Conservation (phyloP, 2,329 filamentous ascomycete species). For the Aureobasidium pullulans region DNA sequence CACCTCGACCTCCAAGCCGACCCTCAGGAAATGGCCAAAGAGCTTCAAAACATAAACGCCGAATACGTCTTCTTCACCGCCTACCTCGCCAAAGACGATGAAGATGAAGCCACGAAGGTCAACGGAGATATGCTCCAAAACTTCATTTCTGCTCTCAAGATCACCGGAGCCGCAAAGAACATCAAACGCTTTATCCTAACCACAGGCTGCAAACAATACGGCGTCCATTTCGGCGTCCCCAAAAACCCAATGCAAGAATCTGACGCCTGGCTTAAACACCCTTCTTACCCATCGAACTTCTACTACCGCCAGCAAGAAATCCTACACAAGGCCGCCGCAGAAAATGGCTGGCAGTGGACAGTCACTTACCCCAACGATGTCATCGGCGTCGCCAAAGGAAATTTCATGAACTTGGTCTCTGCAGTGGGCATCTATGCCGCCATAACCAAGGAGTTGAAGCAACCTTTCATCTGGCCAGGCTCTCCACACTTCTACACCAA, state of each 20-base stretch:
- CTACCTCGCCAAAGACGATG: constrained; percentile 33
- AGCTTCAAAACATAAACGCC: constrained; percentile 29
- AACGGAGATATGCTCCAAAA: constrained; percentile 41
- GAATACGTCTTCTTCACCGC: constrained; percentile 40
- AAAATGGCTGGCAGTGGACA: constrained; percentile 33
- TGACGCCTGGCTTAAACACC: constrained; percentile 37
- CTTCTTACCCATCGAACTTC: constrained; percentile 39
- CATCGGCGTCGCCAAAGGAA: constrained; percentile 35
- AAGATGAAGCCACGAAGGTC: constrained; percentile 30
- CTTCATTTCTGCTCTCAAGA: constrained; percentile 40
- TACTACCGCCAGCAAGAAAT: constrained; percentile 46
- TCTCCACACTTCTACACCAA: constrained; percentile 24
- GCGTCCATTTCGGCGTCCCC: constrained; percentile 42
- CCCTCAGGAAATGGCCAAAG: constrained; percentile 30
- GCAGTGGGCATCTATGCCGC: constrained; percentile 26
- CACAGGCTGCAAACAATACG: constrained; percentile 46
- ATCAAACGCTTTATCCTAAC: constrained; percentile 45
- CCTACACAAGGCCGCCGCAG: constrained; percentile 27
- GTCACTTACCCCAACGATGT: constrained; percentile 41
- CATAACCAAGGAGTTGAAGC: constrained; percentile 24
- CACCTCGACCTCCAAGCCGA: constrained; percentile 31
- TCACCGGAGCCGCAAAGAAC: constrained; percentile 33
- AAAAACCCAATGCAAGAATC: constrained; percentile 44
- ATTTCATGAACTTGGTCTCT: constrained; percentile 31
- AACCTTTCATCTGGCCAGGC: constrained; percentile 24